A percentile compares a stretch with the other conserved stretches of the same genome.
Conservation (phyloP, 2,329 filamentous ascomycete species). For the Onygenales sp. region DNA sequence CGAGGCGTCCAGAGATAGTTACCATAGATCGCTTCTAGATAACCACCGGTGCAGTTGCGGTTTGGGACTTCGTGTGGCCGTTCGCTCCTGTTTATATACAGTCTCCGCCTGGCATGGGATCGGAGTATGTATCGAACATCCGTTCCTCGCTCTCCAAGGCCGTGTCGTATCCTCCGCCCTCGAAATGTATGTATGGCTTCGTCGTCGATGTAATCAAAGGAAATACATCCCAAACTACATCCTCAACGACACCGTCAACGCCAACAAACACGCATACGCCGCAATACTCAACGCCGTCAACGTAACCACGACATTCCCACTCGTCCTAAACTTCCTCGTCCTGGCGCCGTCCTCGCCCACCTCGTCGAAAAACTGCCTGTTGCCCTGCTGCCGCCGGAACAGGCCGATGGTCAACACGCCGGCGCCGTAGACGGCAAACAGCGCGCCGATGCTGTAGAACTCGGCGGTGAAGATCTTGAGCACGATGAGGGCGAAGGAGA, state of each 20-base stretch:
- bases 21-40: too few species aligned
- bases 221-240: neutral
- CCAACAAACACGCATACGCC: constrained; percentile 52
- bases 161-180: too few species aligned
- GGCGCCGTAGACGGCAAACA: constrained; percentile 86
- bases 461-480: constrained; percentile 94
- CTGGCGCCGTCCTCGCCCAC: constrained; percentile 50
- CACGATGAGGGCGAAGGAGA: constrained; percentile 88
- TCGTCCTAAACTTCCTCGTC: constrained; percentile 54
- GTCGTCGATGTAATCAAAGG: neutral
- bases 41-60: too few species aligned
- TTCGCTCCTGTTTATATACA: too few species aligned
- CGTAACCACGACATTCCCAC: constrained; percentile 56
- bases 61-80: too few species aligned
- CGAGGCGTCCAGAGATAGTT: too few species aligned
- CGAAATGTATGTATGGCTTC: too few species aligned
- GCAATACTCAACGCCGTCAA: constrained; percentile 53
- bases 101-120: too few species aligned
- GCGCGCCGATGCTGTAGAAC: constrained; percentile 93
- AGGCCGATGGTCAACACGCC: constrained; percentile 74
- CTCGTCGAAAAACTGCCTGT: constrained; percentile 75
- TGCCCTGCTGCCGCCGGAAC: constrained; percentile 83
- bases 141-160: too few species aligned
- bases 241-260: constrained; percentile 43
- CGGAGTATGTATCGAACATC: too few species aligned